A percentile compares a stretch with the other conserved stretches of the same genome.
These are phyloP conservation scores for Citrullus mucosospermus DNA, from an alignment of 306 rosid genomes.

Conservation along the genomic window DNA sequence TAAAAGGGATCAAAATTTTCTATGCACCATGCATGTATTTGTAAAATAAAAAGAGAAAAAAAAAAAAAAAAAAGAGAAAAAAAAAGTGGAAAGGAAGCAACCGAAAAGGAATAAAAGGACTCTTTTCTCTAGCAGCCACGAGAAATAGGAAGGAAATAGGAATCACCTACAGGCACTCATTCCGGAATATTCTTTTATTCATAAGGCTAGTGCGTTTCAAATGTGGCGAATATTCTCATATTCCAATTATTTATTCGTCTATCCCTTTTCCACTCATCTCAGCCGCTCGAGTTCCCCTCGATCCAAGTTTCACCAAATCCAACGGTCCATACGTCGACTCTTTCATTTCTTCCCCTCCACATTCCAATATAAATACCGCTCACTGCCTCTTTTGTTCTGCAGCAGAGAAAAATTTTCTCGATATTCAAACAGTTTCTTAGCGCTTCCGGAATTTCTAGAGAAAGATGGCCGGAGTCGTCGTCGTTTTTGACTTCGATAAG, in stretches of 20 bases:
- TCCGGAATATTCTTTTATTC: neutral
- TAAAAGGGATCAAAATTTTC: too few relatives aligned
- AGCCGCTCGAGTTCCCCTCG: neutral
- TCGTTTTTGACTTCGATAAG: conserved; percentile 4
- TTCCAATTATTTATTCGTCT: neutral
- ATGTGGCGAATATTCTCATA: neutral
- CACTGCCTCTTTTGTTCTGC: neutral
- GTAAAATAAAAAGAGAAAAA: neutral
- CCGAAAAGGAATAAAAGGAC: neutral
- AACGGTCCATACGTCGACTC: neutral
- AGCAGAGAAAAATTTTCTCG: neutral
- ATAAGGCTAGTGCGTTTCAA: neutral
- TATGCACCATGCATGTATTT: neutral
- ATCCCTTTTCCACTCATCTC: neutral
- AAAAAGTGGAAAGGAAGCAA: neutral
- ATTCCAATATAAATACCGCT: neutral
- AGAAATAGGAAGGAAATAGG: neutral
- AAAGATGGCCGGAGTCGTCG: neutral
- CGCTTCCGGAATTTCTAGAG: neutral
- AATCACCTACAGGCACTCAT: neutral
- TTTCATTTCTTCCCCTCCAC: neutral
- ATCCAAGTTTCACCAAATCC: neutral
- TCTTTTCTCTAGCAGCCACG: neutral
- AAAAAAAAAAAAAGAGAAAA: neutral
- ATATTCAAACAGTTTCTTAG: neutral